Evolutionary conservation across 768 basidiomycete species (phyloP), one percentile per base, ranked within the genome.

Genomic region (Suillus fuscotomentosus): DNA sequence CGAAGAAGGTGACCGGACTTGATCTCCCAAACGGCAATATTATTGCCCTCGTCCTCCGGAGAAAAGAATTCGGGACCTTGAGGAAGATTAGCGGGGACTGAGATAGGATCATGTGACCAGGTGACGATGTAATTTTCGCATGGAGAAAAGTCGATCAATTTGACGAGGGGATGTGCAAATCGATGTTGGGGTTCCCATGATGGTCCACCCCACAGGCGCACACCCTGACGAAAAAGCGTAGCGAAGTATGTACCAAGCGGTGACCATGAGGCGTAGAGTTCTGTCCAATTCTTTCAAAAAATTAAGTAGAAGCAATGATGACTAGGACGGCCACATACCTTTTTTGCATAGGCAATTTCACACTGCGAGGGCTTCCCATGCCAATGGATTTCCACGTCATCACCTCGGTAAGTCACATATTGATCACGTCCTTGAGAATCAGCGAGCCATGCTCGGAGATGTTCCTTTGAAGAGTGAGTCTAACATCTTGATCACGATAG

Each of bases 1-100:
- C 97, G 91, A 51, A 99, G 85, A 24, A 99, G 87, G 68, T 90
- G 84, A 34, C 94, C 94, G 20, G 95, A 90, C 78, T 95, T 96
- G 81, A 97, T 88, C 71, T 99, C 95, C 97, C 97, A 99, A n/a
- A 99, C 88, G 63, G 96, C 97, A 66, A 99, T 85, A 70, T 95
- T 91, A 79, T 97, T 95, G 39, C 95, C 97, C 78, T 97, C 95
- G 75, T 99, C 97, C 64, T 97, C 95, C 5, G 91, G 88, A 54
- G 94, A 91, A 79, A 95, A 92, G 74, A 86, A 93, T 72, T 90
- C 90, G 60, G 87, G 89, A 10, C 95, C 93, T 75, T 92, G 91
- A 36, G 86, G 80, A 47, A 90, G 88, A 66, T 88, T 88, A 65
- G 93, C 90, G 31, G 91, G 89, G 36, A 95, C 90, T 47, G 89